Base-by-base conservation (phyloP, 2,329 filamentous ascomycete genomes). In the Acephala macrosclerotiorum region DNA sequence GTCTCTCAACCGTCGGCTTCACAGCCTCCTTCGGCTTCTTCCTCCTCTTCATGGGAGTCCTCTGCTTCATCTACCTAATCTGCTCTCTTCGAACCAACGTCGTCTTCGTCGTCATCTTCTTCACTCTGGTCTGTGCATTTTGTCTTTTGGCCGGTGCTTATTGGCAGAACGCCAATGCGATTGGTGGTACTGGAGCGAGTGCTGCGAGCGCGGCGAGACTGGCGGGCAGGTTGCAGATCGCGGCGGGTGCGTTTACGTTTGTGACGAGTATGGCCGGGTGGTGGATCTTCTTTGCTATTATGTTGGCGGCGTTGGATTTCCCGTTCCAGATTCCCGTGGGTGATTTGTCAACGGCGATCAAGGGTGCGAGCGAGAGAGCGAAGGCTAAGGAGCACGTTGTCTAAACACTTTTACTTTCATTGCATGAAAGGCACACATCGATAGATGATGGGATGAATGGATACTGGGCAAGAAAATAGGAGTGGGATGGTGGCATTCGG, bases 21-120 rank as follows among this genome's bases (percentile, higher is more conserved):
- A 72, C 66, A 3, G 68, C 71, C 47, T 71, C 68, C 85, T 60
- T 87, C 86, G 70, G 49, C 16, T 73, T 71, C 66, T 74, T 71
- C 65, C 63, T 70, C 9, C n/a, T 73, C 57, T 73, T 72, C 63
- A 74, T 74, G 70, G 67, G 66, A 14, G 36, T 74, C 9, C 63
- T 72, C 20, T 71, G 69, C 60, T 63, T 73, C 20, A 66, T 73
- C 56, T 73, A 70, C 80, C 79, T 92, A 61, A 80, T 93, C 75
- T 90, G 88, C 78, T 84, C 90, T 0, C 79, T 92, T 35, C 87
- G 91, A 59, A 93, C 90, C 35, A 93, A 94, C 77, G 67, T 92
- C n/a, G 83, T 87, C 76, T 92, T 92, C 77, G 84, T 91, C 72
- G 70, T 87, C 66, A 90, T 93, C 77, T 93, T 93, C 80, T 74